Base-by-base conservation (phyloP, 2,329 filamentous ascomycete species). In the Aspergillus fumigatus region DNA sequence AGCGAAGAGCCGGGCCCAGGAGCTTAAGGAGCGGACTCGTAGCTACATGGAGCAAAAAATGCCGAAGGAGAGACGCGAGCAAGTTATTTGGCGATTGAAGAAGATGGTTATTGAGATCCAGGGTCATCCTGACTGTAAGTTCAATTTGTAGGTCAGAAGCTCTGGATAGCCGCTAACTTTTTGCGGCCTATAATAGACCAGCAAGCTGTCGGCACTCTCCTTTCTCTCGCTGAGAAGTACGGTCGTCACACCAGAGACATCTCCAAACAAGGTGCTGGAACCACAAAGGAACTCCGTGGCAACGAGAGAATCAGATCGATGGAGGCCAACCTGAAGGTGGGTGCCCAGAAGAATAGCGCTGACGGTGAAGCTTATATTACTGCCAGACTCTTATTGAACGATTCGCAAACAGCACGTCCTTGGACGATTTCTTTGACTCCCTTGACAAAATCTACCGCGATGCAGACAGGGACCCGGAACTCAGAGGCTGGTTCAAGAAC, bases 81-180 rank as follows among this genome's bases (percentile, higher is more conserved):
- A 96, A 80, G 88, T 87, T 55, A 87, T 97, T 67, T 96, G 87
- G 84, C 89, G 94, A 40, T 77, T 99, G 64, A 99, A 93, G 86
- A 97, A 97, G 85, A 96, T 97, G 89, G 79, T 99, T 41, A 86
- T 97, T 48, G 94, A 99, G 76, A 92, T 96, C 67, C 94, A 99
- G 77, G 90, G 93, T 55, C 94, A 97, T 70, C 85, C 90, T 57
- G 93, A 99, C 68, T 99, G 84, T 86, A 75, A 73, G 82, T 76
- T 10, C 17, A 11, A 2, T 17, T 17, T 10, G 23, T 17, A 48
- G 19, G 27, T 3, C 17, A 14, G 19, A n/a, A 49, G 14, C 8
- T 25, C 19, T 29, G 43, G 41, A 21, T n/a, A n/a, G 21, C 43
- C 17, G n/a, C 59, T 64, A 58, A 64, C 21, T 14, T 53, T 21